phyloP scores from a whole-genome alignment of 148 eudicot genomes.

The Chenopodium quinoa region DNA sequence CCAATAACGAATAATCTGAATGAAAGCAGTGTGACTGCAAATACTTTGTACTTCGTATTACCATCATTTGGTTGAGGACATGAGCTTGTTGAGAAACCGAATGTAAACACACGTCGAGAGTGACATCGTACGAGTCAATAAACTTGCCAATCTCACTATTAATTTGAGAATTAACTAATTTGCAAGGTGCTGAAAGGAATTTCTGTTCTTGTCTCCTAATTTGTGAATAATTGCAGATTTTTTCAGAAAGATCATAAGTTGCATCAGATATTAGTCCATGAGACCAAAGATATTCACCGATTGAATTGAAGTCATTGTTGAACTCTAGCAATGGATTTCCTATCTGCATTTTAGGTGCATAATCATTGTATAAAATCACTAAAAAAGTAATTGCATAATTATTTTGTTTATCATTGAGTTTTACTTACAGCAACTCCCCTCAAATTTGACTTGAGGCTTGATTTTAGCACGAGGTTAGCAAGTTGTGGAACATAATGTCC shows the following conservation, averaged over 20 bases:
- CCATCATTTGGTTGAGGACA: slow-evolving; percentile 37
- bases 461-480: slow-evolving; percentile 48
- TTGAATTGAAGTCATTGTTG: slow-evolving; percentile 59
- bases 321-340: slow-evolving; percentile 83
- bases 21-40: no score
- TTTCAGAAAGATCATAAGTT: slow-evolving; percentile 41
- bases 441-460: slow-evolving; percentile 49
- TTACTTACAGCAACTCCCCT: slow-evolving; percentile 76
- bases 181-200: slow-evolving; percentile 44
- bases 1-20: no score
- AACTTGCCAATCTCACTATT: slow-evolving; percentile 41
- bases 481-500: slow-evolving; percentile 93
- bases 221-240: slow-evolving; percentile 60
- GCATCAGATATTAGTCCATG: slow-evolving; percentile 77
- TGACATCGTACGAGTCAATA: slow-evolving; percentile 54
- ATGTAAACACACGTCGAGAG: slow-evolving; percentile 60
- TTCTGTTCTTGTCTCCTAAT: slow-evolving; percentile 45
- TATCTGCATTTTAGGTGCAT: slow-evolving; percentile 33
- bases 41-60: slow-evolving; percentile 1
- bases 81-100: slow-evolving; percentile 38
- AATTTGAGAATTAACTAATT: slow-evolving; percentile 30
- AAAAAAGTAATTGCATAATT: not conserved
- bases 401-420: not conserved
- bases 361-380: no score
- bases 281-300: slow-evolving; percentile 65